Conservation (phyloP, 768 basidiomycete species). For the Paxillus ammoniavirescens region DNA sequence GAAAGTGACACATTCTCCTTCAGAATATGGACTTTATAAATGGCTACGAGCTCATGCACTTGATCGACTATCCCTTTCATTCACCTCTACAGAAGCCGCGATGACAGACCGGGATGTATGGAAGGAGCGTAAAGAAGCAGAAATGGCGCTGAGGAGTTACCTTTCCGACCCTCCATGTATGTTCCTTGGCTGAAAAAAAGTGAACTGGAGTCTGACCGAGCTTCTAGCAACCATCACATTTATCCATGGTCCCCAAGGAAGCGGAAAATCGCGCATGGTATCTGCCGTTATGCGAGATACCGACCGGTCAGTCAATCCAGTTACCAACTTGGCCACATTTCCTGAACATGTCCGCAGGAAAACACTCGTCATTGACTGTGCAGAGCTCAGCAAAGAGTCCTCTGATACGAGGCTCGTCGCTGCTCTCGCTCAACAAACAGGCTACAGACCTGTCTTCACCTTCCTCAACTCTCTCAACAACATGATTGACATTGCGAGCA, state of each 20-base stretch:
- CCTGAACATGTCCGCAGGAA: slow-evolving; percentile 42
- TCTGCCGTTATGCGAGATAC: slow-evolving; percentile 49
- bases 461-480: slow-evolving; percentile 79
- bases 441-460: slow-evolving; percentile 87
- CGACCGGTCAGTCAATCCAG: slow-evolving; percentile 41
- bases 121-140: slow-evolving; percentile 84
- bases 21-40: slow-evolving; percentile 73
- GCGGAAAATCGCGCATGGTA: slow-evolving; percentile 70
- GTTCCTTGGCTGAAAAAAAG: slow-evolving; percentile 18
- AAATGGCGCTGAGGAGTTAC: slow-evolving; percentile 64
- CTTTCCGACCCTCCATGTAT: slow-evolving; percentile 74
- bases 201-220: slow-evolving; percentile 4
- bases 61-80: slow-evolving; percentile 41
- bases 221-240: slow-evolving; percentile 68
- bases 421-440: slow-evolving; percentile 75
- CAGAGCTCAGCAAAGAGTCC: slow-evolving; percentile 62
- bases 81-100: slow-evolving; percentile 16
- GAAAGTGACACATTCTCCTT: background rate
- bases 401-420: slow-evolving; percentile 70
- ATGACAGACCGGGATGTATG: slow-evolving; percentile 51
- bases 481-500: slow-evolving; percentile 86
- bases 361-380: slow-evolving; percentile 80
- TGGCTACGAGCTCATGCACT: slow-evolving; percentile 70
- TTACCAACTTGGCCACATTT: background rate
- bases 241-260: slow-evolving; percentile 81